Evolutionary conservation across 176 grass and related monocot genomes (phyloP).

Genomic region (Chrysopogon serrulatus): DNA sequence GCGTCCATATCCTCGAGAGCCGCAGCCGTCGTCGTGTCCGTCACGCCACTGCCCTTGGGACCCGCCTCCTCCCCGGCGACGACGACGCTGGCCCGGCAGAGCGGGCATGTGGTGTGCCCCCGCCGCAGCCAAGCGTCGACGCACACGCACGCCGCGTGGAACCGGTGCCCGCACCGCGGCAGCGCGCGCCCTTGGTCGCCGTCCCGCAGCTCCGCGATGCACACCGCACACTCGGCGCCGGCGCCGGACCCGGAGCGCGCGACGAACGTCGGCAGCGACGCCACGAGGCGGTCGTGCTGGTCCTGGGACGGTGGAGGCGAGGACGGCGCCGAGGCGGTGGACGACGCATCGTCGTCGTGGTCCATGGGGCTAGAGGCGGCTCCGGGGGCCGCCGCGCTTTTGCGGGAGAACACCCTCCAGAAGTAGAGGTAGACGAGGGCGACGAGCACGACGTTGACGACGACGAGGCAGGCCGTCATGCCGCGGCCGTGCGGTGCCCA

Average conservation of each 20-base stretch:
- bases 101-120: constrained; percentile 46
- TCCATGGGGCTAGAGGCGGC: neutral
- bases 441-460: constrained; percentile 42
- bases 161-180: constrained; percentile 49
- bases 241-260: neutral
- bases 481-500: constrained; percentile 16
- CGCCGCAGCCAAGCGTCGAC: constrained; percentile 48
- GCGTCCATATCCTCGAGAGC: constrained; percentile 3
- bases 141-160: constrained; percentile 57
- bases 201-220: constrained; percentile 46
- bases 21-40: neutral
- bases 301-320: neutral
- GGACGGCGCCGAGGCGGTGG: neutral
- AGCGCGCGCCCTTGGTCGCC: constrained; percentile 45
- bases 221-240: constrained; percentile 41
- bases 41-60: neutral
- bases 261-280: constrained; percentile 37
- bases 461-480: constrained; percentile 34
- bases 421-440: constrained; percentile 57
- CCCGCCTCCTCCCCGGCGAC: neutral
- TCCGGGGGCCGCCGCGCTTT: neutral
- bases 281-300: constrained; percentile 20
- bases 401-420: constrained; percentile 44
- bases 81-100: constrained; percentile 43
- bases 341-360: neutral